Conservation (phyloP, 2,329 filamentous ascomycete species). For the Escovopsis sp. region DNA sequence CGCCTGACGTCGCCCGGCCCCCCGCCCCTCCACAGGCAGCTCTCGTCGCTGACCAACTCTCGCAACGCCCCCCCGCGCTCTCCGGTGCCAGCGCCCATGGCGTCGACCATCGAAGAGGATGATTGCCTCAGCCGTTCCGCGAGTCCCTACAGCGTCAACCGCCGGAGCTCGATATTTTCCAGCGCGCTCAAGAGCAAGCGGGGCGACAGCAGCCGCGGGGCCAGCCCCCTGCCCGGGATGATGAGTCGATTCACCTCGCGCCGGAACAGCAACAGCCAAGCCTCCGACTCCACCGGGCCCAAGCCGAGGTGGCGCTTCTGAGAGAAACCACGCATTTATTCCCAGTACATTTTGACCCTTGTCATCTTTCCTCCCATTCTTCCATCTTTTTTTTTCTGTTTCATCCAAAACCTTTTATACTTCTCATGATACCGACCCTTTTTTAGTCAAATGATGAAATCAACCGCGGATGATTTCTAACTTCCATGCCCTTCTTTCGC, state of each 20-base stretch:
- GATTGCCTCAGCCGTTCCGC: conserved; percentile 30
- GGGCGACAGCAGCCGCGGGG: conserved; percentile 23
- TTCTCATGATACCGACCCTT: not conserved
- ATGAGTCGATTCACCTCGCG: conserved; percentile 31
- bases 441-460: not conserved
- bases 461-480: too few species aligned
- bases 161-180: conserved; percentile 41
- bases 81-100: conserved; percentile 35
- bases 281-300: conserved; percentile 22
- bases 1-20: conserved; percentile 35
- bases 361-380: not conserved
- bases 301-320: conserved; percentile 32
- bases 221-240: conserved; percentile 32
- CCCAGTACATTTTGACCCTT: not conserved
- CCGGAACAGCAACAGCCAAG: conserved; percentile 23
- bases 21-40: conserved; percentile 29
- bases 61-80: conserved; percentile 24
- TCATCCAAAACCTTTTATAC: conserved; percentile 1
- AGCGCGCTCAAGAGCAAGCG: conserved; percentile 22
- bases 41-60: conserved; percentile 22
- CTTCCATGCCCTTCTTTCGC: too few species aligned
- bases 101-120: conserved; percentile 14
- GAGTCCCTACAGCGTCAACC: conserved; percentile 39
- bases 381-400: conserved; percentile 1
- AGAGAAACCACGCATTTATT: not conserved